These are phyloP conservation scores for Neoboletus brunneissimus DNA, from an alignment of 768 basidiomycete genomes.

Conservation along the genomic window DNA sequence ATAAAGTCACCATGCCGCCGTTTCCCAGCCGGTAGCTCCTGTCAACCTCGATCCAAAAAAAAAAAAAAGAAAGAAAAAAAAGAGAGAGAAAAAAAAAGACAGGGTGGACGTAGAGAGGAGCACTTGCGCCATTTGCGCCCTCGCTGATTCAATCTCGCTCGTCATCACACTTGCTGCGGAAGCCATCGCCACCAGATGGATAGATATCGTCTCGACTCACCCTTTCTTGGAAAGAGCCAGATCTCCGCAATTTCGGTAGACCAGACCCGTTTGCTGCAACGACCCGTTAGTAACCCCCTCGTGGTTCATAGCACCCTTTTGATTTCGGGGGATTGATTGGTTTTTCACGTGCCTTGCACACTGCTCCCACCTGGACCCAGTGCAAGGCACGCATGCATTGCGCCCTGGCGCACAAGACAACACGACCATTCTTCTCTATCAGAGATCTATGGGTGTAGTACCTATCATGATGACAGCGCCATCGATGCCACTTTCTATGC, in stretches of 20 bases:
- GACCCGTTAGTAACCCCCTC: slow-evolving; percentile 24
- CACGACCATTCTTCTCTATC: slow-evolving; percentile 12
- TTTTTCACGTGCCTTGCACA: slow-evolving; percentile 31
- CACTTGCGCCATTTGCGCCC: not conserved
- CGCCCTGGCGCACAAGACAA: slow-evolving; percentile 14
- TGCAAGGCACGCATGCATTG: slow-evolving; percentile 19
- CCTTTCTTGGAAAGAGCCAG: not conserved
- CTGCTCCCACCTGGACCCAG: slow-evolving; percentile 22
- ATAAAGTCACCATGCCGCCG: slow-evolving; percentile 26
- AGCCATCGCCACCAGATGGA: not conserved
- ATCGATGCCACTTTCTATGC: slow-evolving; percentile 15
- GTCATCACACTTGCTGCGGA: not conserved
- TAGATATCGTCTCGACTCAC: not conserved
- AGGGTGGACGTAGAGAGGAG: not conserved
- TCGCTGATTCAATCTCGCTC: not conserved
- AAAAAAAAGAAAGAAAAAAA: not conserved
- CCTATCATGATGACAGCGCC: slow-evolving; percentile 11
- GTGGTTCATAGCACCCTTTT: slow-evolving; percentile 27
- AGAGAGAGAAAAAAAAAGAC: not conserved
- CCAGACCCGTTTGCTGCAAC: not conserved
- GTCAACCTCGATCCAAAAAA: slow-evolving; percentile 21
- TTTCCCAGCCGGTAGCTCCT: slow-evolving; percentile 20
- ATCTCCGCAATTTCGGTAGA: not conserved
- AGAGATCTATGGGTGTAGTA: slow-evolving; percentile 9
- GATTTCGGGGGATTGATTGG: slow-evolving; percentile 27